Base-by-base conservation (phyloP, 2,329 filamentous ascomycete genomes). In the Penicillium sp. region DNA sequence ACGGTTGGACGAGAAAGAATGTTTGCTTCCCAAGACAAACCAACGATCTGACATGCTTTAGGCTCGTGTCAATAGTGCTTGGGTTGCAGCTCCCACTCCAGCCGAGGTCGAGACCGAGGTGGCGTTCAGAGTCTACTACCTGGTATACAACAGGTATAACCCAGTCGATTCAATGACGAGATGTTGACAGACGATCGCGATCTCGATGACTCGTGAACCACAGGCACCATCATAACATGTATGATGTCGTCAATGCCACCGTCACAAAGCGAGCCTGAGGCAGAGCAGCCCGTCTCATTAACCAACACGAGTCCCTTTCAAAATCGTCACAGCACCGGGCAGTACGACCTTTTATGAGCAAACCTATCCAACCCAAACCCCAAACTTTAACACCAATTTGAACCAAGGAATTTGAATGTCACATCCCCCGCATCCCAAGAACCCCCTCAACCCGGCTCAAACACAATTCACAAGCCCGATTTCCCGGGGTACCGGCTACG, bases 401-500 rank as follows among this genome's bases (percentile, higher is more conserved):
- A 35, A 17, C 45, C 45, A 49, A 49, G 45, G 35, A 11, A 49
- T 35, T 8, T 3, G 22, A 14, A 22, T 38, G 49, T 51, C 20
- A 51, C 35, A 5, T 51, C 35, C 49, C 49, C 49, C 49, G 49
- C 49, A 10, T 25, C 20, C 45, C 17, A 25, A 37, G 15, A 12
- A 6, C 14, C 11, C 35, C 31, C 6, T 6, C n/a, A 51, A 22
- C 31, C 31, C 22, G 25, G 14, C 11, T 25, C 45, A 28, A 34
- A 17, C 15, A 41, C 15, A 17, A 12, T 45, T 45, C 12, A 20
- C 34, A 38, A 39, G 20, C 37, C 37, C 37, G 34, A 38, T 51
- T 38, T 37, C 22, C 49, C 28, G 49, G 49, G 31, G 49, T 51
- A 51, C 49, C 49, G 49, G 49, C 49, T 51, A 28, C 34, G 49